Evolutionary conservation across 768 basidiomycete species (phyloP), one percentile per base, ranked within the genome.

Genomic region (Boletus tomentosulus): DNA sequence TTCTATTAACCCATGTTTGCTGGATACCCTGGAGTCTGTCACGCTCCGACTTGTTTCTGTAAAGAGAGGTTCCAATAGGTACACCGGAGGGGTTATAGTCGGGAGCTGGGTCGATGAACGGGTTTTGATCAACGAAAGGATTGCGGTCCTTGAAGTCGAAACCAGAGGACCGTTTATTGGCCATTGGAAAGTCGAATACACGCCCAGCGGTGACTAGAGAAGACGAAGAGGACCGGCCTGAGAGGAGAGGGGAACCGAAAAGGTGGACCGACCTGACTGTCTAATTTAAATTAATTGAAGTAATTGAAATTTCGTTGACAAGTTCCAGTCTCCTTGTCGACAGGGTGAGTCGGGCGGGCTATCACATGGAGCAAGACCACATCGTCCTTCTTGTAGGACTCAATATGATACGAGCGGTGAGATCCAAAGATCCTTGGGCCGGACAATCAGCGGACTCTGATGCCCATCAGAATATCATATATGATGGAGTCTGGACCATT

Each of bases 41-140:
- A 57, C 89, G 81, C 75, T 97, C 95, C 0, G 87, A 81, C 75
- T 86, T 91, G 74, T 96, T 96, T 61, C 92, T 82, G 66, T 85
- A 84, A 22, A 96, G 78, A 64, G 86, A 77, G 30, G 67, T 66
- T 30, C 66, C 69, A 27, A 62, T 58, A 33, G 55, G 53, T 53
- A 46, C 48, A n/a, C 64, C 65, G 30, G 70, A 65, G 19, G 65
- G 63, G 30, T 66, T 57, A 16, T 65, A 66, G 51, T 68, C 65
- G 8, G 51, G 67, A 64, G 38, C 58, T 54, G 24, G 63, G 48
- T 81, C 72, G 43, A 63, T 25, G 54, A 66, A 60, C 9, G 83
- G 84, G 62, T 84, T 78, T 60, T 81, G 76, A 49, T 82, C 79
- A 24, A 80, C 63, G 50, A 76, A 67, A 43, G 69, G 72, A 48